Percentiles rank a stretch among this genome's conserved stretches.
Evolutionary conservation across 345 rosid genomes (phyloP).

Genomic region (Eucalyptus marginata): DNA sequence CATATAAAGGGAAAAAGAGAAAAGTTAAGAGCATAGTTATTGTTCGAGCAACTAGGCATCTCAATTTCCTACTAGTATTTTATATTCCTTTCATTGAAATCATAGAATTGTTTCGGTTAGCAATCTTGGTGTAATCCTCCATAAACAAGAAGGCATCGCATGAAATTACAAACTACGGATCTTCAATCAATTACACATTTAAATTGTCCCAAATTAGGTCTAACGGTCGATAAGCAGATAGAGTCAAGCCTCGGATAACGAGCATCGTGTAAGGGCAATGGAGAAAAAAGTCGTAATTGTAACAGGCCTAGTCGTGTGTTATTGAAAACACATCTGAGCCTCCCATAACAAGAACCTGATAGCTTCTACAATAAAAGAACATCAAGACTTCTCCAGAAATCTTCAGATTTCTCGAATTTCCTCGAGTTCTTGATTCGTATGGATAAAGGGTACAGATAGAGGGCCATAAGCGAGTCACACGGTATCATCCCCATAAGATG

Average conservation of each 20-base stretch:
- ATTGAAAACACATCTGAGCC: not conserved
- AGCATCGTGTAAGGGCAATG: not conserved
- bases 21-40: not conserved
- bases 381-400: not conserved
- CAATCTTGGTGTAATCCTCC: not conserved
- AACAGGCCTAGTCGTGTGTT: not conserved
- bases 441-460: not conserved
- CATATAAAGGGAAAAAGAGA: not conserved
- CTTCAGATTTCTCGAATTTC: not conserved
- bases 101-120: not conserved
- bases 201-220: not conserved
- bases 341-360: not conserved
- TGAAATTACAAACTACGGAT: not conserved
- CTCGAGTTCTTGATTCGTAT: not conserved
- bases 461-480: not conserved
- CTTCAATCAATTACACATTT: not conserved
- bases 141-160: not conserved
- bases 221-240: not conserved
- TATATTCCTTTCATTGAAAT: not conserved
- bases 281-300: not conserved
- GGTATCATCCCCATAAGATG: not conserved
- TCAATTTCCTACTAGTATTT: not conserved
- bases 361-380: not conserved
- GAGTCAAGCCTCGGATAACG: not conserved
- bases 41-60: not conserved